Percentiles rank a stretch among this genome's conserved stretches.
These are phyloP conservation scores for Sapria himalayana DNA, from an alignment of 345 rosid genomes.

Conservation along the genomic window DNA sequence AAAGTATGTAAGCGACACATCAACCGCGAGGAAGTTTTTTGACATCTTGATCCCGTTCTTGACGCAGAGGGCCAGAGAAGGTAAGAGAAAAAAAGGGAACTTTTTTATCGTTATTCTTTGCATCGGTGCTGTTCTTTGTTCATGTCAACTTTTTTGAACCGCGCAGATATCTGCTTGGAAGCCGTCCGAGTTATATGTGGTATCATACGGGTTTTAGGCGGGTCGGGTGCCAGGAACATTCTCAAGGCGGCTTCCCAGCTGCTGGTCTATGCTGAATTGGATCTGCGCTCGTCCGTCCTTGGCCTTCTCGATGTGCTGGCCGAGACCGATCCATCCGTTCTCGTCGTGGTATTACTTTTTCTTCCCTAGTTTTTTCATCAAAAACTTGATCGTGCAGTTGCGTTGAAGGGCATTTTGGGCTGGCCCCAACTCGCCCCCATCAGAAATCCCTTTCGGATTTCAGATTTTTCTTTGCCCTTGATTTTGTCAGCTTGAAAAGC, in stretches of 20 bases:
- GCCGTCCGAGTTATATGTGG: constrained; percentile 41
- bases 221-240: constrained; percentile 21
- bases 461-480: no score
- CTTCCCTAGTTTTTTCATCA: constrained; percentile 5
- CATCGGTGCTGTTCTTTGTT: constrained; percentile 4
- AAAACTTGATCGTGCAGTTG: background rate
- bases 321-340: constrained; percentile 41
- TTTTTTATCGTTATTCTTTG: background rate
- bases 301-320: constrained; percentile 54
- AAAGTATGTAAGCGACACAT: constrained; percentile 30
- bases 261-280: constrained; percentile 38
- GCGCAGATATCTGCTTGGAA: constrained; percentile 36
- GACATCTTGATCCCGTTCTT: constrained; percentile 54
- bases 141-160: constrained; percentile 8
- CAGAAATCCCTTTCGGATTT: no score
- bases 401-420: no score
- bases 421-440: no score
- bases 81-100: constrained; percentile 16
- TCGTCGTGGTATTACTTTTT: constrained; percentile 28
- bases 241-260: constrained; percentile 40
- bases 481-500: no score
- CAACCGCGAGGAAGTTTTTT: constrained; percentile 30
- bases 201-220: constrained; percentile 28
- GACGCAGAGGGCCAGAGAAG: constrained; percentile 27
- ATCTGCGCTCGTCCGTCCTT: constrained; percentile 41